A percentile compares a stretch with the other conserved stretches of the same genome.
phyloP scores from a whole-genome alignment of 108 stramenopile species.

The Pseudonitzschia multiseries region DNA sequence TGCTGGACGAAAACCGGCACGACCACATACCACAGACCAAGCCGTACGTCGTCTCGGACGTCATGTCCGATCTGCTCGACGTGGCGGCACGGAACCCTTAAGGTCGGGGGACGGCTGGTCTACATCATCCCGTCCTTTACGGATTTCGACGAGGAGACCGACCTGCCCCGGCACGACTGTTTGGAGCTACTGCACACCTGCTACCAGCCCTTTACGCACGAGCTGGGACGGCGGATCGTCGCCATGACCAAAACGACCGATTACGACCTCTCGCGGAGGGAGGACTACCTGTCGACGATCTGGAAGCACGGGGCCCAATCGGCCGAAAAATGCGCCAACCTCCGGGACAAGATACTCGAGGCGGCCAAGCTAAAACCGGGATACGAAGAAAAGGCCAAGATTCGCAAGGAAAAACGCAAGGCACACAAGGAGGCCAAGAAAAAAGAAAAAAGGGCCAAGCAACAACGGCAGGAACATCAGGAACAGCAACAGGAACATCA shows the following conservation, averaged over 20 bases:
- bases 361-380: conserved; percentile 75
- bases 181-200: conserved; percentile 73
- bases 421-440: conserved; percentile 65
- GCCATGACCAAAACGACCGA: conserved; percentile 76
- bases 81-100: conserved; percentile 79
- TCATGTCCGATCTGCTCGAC: conserved; percentile 89
- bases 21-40: conserved; percentile 93
- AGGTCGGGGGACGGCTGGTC: conserved; percentile 75
- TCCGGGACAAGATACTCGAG: conserved; percentile 76
- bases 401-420: conserved; percentile 71
- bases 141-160: conserved; percentile 69
- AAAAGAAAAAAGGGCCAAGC: conserved; percentile 42
- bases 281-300: conserved; percentile 46
- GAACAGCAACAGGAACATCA: neutral
- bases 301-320: conserved; percentile 78
- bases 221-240: conserved; percentile 80
- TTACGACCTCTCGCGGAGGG: conserved; percentile 55
- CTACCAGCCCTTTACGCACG: conserved; percentile 77
- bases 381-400: conserved; percentile 72
- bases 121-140: conserved; percentile 86
- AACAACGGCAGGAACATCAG: neutral
- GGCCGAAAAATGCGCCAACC: conserved; percentile 84
- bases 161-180: conserved; percentile 83
- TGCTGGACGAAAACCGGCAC: conserved; percentile 80
- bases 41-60: conserved; percentile 86